phyloP scores from a whole-genome alignment of 2,329 filamentous ascomycete species.

The Penicillium polonicum region DNA sequence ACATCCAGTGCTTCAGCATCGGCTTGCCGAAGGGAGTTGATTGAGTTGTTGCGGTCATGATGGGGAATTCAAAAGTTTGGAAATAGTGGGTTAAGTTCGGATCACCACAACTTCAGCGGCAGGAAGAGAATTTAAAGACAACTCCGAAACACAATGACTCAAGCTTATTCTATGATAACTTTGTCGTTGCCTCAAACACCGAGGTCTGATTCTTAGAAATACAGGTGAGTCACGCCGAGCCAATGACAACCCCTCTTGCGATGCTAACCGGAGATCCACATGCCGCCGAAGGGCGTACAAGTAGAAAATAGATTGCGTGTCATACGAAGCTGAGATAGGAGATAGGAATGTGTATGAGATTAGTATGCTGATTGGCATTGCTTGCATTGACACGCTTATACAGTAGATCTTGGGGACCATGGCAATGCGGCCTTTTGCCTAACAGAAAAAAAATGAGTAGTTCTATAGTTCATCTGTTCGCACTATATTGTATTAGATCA shows the following conservation, averaged over 20 bases:
- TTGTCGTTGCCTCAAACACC: not conserved
- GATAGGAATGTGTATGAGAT: not conserved
- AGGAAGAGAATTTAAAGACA: not conserved
- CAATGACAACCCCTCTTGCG: not conserved
- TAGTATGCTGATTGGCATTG: not conserved
- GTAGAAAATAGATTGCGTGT: slow-evolving; percentile 23
- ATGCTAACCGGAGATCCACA: slow-evolving; percentile 8
- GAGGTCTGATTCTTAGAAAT: not conserved
- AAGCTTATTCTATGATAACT: not conserved
- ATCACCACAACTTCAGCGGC: not conserved
- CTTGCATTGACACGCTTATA: not conserved
- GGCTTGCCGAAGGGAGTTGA: slow-evolving; percentile 51
- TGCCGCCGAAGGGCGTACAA: slow-evolving; percentile 7
- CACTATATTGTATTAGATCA: not conserved
- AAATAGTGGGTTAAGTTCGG: not conserved
- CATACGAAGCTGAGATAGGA: not conserved
- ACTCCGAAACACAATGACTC: not conserved
- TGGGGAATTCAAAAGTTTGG: not conserved
- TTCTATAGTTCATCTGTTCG: not conserved
- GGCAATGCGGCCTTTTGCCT: not conserved
- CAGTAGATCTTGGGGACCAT: not conserved
- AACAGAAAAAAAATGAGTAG: not conserved
- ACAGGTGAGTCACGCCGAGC: slow-evolving; percentile 1
- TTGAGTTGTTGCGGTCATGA: slow-evolving; percentile 11
- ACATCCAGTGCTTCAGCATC: slow-evolving; percentile 65